Base-by-base conservation (phyloP, 2,329 filamentous ascomycete genomes). In the Sclerotinia minor region DNA sequence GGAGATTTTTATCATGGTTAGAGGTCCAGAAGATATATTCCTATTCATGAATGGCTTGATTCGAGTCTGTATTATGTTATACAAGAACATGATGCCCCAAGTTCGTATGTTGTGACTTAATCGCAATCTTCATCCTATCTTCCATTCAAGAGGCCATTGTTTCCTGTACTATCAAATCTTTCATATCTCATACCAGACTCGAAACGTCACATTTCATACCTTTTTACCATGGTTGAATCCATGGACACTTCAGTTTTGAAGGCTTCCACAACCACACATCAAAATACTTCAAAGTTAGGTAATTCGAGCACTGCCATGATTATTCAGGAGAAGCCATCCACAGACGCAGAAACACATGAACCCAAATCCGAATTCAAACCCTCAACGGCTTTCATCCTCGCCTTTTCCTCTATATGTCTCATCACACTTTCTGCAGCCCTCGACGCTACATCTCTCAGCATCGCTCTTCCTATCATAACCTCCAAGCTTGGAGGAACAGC, bases 371-470 rank as follows among this genome's bases (percentile, higher is more conserved):
- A 45, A 19, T 76, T 76, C 63, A 72, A 73, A 59, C 73, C 75
- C 3, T 67, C 66, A 8, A 66, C 61, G 45, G 67, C 65, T 19
- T 75, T 76, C 64, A 55, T 73, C 8, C 60, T 76, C 13, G 75
- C 74, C 0, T 76, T 76, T 49, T 8, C 67, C 2, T 74, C 72
- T 24, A 70, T 76, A 61, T 74, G 70, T 65, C 79, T 85, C 57
- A 79, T 90, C 65, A 83, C 83, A 4, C 78, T 90, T 24, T 87
- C 88, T 79, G 85, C 87, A 2, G 86, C 88, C 17, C 79, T 90
- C 38, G 88, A 90, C 76, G 87, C 87, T 5, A 90, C 87, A 1
- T 88, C 85, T 5, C 81, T 90, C 64, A 87, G 85, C 5, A 86
- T 89, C 8, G 87, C 88, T 5, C 77, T 89, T 44, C 83, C 81